phyloP scores from a whole-genome alignment of 2,329 filamentous ascomycete genomes.

The Beauveria brongniartii region DNA sequence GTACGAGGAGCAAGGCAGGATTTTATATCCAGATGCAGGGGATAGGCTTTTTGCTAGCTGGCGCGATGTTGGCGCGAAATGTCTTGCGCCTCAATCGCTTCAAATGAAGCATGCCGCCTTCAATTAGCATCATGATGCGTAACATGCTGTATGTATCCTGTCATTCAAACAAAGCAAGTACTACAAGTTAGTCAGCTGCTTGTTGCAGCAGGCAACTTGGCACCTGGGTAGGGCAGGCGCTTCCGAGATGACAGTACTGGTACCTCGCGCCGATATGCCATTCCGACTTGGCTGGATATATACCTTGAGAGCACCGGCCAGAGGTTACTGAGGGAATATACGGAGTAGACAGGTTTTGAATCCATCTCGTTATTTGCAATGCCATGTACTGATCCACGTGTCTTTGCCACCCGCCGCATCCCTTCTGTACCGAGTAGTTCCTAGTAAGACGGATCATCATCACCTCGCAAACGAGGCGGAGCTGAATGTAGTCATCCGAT shows the following conservation, averaged over 20 bases:
- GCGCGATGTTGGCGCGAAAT: not conserved
- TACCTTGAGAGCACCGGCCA: no score
- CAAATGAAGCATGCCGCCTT: not conserved
- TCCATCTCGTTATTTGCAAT: not conserved
- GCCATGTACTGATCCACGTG: not conserved
- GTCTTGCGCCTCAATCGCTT: not conserved
- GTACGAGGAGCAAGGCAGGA: not conserved
- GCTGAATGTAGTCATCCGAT: not conserved
- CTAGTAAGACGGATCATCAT: not conserved
- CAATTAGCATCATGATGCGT: no score
- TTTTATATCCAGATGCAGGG: not conserved
- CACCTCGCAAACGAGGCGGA: not conserved
- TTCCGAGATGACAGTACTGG: no score
- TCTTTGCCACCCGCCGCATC: not conserved
- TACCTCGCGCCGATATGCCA: no score
- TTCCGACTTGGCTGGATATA: no score
- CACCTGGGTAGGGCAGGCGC: no score
- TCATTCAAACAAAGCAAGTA: not conserved
- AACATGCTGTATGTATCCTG: no score
- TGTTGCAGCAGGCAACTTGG: no score
- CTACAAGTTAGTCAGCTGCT: no score
- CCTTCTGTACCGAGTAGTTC: not conserved
- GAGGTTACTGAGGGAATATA: no score
- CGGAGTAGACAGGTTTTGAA: not conserved
- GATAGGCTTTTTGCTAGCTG: not conserved